These are phyloP conservation scores for Verticillium longisporum DNA, from an alignment of 2,329 filamentous ascomycete genomes.

Conservation along the genomic window DNA sequence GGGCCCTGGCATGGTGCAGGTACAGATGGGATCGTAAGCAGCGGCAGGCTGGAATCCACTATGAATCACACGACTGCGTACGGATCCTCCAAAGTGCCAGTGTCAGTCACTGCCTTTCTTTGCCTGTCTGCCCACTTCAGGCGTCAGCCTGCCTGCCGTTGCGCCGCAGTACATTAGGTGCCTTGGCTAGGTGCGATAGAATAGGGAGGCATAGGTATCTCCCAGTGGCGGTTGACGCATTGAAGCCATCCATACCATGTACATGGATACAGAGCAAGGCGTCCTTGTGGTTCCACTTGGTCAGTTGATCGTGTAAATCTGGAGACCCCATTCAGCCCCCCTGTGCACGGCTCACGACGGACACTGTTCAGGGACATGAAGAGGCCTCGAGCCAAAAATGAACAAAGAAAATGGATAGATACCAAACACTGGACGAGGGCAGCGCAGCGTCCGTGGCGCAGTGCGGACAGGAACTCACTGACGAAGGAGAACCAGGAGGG, in stretches of 20 bases:
- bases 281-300: not conserved
- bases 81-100: not conserved
- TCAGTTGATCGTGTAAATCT: not conserved
- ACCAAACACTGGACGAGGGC: not conserved
- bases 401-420: not conserved
- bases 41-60: not conserved
- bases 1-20: not conserved
- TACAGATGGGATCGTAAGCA: not conserved
- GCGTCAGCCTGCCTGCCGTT: not conserved
- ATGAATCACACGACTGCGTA: not conserved
- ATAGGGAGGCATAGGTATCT: too few species aligned
- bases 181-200: not conserved
- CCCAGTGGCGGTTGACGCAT: too few species aligned
- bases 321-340: not conserved
- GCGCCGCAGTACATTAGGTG: not conserved
- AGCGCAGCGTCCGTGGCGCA: not conserved
- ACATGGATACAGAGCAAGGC: too few species aligned
- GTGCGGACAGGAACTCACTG: not conserved
- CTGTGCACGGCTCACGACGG: not conserved
- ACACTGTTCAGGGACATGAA: not conserved
- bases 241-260: too few species aligned
- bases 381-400: not conserved
- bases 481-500: not conserved
- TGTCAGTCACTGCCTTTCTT: not conserved
- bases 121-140: not conserved